These are phyloP conservation scores for Suillus subluteus DNA, from an alignment of 768 basidiomycete genomes.

Conservation along the genomic window DNA sequence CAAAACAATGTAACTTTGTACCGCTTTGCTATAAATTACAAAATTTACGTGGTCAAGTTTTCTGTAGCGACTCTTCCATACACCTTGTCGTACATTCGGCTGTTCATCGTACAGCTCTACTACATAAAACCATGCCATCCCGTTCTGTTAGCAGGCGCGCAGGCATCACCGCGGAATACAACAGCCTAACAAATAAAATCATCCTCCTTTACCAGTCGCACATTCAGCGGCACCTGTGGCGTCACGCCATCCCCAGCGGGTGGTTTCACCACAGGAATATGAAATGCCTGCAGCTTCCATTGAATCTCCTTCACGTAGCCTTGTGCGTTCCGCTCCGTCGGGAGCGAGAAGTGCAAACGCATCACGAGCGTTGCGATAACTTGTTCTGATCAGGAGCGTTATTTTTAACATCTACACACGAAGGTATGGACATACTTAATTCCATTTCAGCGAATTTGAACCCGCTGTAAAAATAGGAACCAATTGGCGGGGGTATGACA, in stretches of 20 bases:
- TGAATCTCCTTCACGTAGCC: slow-evolving; percentile 27
- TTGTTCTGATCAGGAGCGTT: not conserved
- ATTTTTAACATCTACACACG: not conserved
- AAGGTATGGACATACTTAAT: slow-evolving; percentile 1
- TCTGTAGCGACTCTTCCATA: not conserved
- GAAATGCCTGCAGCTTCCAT: slow-evolving; percentile 29
- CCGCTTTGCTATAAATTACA: not conserved
- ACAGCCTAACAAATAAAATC: slow-evolving; percentile 2
- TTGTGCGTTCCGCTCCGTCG: slow-evolving; percentile 9
- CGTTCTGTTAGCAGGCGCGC: not conserved
- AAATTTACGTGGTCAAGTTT: not conserved
- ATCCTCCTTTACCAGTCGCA: slow-evolving; percentile 1
- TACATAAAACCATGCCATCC: not conserved
- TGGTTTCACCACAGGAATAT: slow-evolving; percentile 29
- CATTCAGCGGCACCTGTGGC: slow-evolving; percentile 11
- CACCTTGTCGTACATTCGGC: not conserved
- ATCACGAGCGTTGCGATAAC: not conserved
- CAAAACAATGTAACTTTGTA: not conserved
- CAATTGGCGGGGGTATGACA: not conserved
- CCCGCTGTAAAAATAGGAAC: not conserved
- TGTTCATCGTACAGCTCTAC: not conserved
- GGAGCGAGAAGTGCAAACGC: slow-evolving; percentile 27
- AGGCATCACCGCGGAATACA: not conserved
- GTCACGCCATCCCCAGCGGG: slow-evolving; percentile 28
- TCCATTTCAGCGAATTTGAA: slow-evolving; percentile 8